phyloP scores from a whole-genome alignment of 1,284 basidiomycete genomes.

The Ustilago tritici region DNA sequence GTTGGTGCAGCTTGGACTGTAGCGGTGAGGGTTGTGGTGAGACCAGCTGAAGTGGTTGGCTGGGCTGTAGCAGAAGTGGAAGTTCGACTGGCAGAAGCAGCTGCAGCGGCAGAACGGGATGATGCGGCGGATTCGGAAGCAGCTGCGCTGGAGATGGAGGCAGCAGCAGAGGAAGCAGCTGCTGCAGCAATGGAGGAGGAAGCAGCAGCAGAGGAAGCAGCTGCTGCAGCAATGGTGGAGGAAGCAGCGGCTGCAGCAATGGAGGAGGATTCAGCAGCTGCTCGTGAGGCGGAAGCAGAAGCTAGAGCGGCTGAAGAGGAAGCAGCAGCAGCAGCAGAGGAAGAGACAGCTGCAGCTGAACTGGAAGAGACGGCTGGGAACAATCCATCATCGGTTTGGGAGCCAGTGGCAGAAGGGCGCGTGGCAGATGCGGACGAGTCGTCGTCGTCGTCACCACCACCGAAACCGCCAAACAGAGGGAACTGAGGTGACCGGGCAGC shows the following conservation, averaged over 20 bases:
- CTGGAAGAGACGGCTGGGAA: slow-evolving; percentile 17
- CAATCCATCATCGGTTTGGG: slow-evolving; percentile 5
- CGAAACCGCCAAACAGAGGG: not conserved
- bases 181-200: slow-evolving; percentile 37
- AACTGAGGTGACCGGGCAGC: slow-evolving; percentile 15
- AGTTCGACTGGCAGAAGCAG: slow-evolving; percentile 27
- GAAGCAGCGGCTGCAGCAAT: slow-evolving; percentile 33
- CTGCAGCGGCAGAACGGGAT: slow-evolving; percentile 21
- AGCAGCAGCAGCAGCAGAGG: slow-evolving; percentile 33
- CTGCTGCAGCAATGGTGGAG: slow-evolving; percentile 30
- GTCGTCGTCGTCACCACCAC: not conserved
- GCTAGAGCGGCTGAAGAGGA: slow-evolving; percentile 23
- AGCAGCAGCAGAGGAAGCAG: slow-evolving; percentile 30
- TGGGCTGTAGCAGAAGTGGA: slow-evolving; percentile 22
- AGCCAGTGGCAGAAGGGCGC: slow-evolving; percentile 14
- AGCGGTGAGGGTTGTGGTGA: slow-evolving; percentile 34
- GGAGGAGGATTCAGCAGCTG: slow-evolving; percentile 37
- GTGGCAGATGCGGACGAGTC: slow-evolving; percentile 14
- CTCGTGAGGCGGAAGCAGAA: slow-evolving; percentile 31
- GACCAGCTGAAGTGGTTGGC: slow-evolving; percentile 26
- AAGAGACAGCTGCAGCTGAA: slow-evolving; percentile 26
- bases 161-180: slow-evolving; percentile 28
- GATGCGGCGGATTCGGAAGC: slow-evolving; percentile 24
- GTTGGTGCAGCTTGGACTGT: slow-evolving; percentile 20
- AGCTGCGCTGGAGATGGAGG: slow-evolving; percentile 26